Evolutionary conservation across 2,329 filamentous ascomycete species (phyloP), one percentile per base, ranked within the genome.

Genomic region (Fusarium chuoi): DNA sequence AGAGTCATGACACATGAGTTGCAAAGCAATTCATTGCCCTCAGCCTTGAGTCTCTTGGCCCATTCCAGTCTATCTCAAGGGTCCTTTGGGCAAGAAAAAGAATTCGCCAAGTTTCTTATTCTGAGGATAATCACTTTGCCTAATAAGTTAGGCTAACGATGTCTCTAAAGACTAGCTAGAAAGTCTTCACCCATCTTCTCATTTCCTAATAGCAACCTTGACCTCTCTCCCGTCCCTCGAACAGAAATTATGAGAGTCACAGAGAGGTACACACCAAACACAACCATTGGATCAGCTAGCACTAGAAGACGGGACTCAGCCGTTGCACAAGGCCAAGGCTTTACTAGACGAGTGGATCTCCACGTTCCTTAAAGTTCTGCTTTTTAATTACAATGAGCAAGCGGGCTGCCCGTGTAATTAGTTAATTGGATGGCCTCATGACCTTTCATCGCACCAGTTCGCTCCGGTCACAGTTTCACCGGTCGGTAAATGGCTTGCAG

Each of bases 321-420:
- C 66, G 63, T 68, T 64, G 68, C 49, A 60, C 62, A 72, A 72
- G 65, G 72, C 58, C 71, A 72, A 62, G 71, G 63, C 67, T 62
- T 68, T 57, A 65, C 57, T 52, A 62, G 72, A 73, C 61, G 71
- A 78, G 77, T 75, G 75, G 72, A 73, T 59, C 67, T 65, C 51
- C 54, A 64, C 49, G 60, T 75, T 71, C 72, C 75, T 76, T 71
- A 68, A 66, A 66, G 68, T 70, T 77, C 74, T 78, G 69, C 70
- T 70, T 75, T 78, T 77, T 78, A 78, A 78, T 78, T 78, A 74
- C 74, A 48, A 72, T 52, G 61, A 66, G 71, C 62, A 62, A 59
- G 68, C 54, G 66, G 75, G 75, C 60, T 65, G 65, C 67, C 49
- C 49, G 62, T 58, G 64, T 67, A 65, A 67, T 75, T 77, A 66